phyloP scores from a whole-genome alignment of 2,329 filamentous ascomycete genomes.

The Colletotrichum plurivorum region DNA sequence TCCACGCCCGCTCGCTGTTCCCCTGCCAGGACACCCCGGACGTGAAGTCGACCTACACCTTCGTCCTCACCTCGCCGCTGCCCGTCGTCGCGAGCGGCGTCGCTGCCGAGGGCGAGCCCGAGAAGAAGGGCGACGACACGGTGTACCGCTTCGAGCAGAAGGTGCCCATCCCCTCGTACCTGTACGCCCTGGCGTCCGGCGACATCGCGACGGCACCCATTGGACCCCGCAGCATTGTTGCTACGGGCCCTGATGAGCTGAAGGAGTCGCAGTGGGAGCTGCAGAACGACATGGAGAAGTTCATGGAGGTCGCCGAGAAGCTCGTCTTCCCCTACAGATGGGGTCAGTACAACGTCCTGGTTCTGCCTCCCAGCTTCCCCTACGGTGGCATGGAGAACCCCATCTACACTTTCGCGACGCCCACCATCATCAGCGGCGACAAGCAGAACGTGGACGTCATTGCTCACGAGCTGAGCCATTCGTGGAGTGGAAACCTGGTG shows the following conservation, averaged over 20 bases:
- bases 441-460: conserved; percentile 96
- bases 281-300: conserved; percentile 90
- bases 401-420: conserved; percentile 94
- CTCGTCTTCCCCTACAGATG: conserved; percentile 90
- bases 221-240: conserved; percentile 87
- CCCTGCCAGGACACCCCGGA: conserved; percentile 98
- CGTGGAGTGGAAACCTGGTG: conserved; percentile 92
- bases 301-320: conserved; percentile 87
- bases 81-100: conserved; percentile 95
- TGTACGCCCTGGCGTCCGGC: conserved; percentile 91
- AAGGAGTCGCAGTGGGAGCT: conserved; percentile 91
- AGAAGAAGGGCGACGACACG: conserved; percentile 68
- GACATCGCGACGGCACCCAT: conserved; percentile 90
- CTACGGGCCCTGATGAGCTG: conserved; percentile 90
- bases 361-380: conserved; percentile 90
- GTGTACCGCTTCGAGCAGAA: conserved; percentile 90
- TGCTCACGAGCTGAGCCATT: conserved; percentile 83
- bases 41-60: conserved; percentile 94
- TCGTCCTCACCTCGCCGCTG: conserved; percentile 87
- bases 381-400: conserved; percentile 95
- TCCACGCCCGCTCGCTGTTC: conserved; percentile 93
- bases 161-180: conserved; percentile 93
- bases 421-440: conserved; percentile 92
- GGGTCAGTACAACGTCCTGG: conserved; percentile 95
- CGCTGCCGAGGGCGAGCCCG: conserved; percentile 60